These are phyloP conservation scores for Xylariaceae sp. DNA, from an alignment of 2,329 filamentous ascomycete species.

Conservation along the genomic window DNA sequence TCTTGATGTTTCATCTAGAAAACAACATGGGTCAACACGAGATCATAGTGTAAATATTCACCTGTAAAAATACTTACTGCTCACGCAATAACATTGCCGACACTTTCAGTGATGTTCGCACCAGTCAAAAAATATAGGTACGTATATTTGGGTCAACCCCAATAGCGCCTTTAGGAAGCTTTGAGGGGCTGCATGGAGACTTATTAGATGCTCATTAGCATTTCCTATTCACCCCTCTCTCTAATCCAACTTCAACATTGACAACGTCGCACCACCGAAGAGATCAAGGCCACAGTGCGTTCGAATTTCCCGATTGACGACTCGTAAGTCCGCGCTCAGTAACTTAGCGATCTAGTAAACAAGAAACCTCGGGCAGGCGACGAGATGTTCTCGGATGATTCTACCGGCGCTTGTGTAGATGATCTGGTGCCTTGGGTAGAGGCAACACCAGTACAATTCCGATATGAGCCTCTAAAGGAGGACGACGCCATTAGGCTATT, in stretches of 20 bases:
- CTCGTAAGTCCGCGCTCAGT: background rate
- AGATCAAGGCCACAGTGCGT: no score
- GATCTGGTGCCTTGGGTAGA: conserved; percentile 14
- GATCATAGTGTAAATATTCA: background rate
- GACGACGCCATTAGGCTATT: conserved; percentile 11
- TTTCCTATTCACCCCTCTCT: conserved; percentile 1
- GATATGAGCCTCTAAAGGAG: conserved; percentile 7
- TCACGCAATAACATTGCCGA: no score
- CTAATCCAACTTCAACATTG: background rate
- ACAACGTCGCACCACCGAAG: no score
- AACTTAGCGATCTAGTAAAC: background rate
- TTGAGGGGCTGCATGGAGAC: background rate
- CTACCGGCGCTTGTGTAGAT: background rate
- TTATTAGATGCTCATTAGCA: background rate
- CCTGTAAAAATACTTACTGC: no score
- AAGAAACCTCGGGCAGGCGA: background rate
- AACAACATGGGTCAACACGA: background rate
- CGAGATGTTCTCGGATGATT: conserved; percentile 3
- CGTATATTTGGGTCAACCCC: no score
- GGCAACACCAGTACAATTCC: conserved; percentile 10
- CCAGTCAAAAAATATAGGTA: no score
- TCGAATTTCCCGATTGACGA: no score
- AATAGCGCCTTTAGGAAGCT: no score
- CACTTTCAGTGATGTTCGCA: no score
- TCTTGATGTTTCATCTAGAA: background rate